Conservation (phyloP, 73 alveolate species). For the Blepharisma stoltei region DNA sequence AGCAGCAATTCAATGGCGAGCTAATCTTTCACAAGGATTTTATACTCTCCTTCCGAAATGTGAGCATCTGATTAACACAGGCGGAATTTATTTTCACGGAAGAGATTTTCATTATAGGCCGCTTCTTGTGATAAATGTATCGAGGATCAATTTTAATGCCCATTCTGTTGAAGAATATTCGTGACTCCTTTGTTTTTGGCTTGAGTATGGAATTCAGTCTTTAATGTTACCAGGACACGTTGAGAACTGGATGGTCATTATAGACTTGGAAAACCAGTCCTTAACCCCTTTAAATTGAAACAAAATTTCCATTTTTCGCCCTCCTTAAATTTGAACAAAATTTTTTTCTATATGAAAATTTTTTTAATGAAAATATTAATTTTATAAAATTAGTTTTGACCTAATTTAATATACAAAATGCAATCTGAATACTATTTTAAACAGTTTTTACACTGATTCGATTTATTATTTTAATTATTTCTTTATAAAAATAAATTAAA, state of each 20-base stretch:
- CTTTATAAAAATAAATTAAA: too few species aligned
- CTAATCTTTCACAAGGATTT: not conserved
- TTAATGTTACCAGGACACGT: constrained; percentile 85
- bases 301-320: too few species aligned
- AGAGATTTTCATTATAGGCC: constrained; percentile 54
- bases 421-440: too few species aligned
- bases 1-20: not conserved
- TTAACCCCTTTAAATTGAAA: not conserved
- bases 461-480: too few species aligned
- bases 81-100: constrained; percentile 57
- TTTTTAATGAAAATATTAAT: too few species aligned
- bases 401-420: too few species aligned
- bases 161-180: not conserved
- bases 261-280: constrained; percentile 61
- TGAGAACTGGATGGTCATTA: constrained; percentile 86
- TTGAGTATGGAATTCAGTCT: constrained; percentile 67
- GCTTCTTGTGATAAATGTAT: not conserved
- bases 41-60: not conserved
- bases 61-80: constrained; percentile 27
- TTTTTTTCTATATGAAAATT: too few species aligned
- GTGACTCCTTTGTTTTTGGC: constrained; percentile 42
- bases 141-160: not conserved
- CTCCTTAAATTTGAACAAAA: too few species aligned
- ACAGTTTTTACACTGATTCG: too few species aligned
- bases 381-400: too few species aligned